Base-by-base conservation (phyloP, 495 filamentous ascomycete genomes). In the Recurvomyces mirabilis region DNA sequence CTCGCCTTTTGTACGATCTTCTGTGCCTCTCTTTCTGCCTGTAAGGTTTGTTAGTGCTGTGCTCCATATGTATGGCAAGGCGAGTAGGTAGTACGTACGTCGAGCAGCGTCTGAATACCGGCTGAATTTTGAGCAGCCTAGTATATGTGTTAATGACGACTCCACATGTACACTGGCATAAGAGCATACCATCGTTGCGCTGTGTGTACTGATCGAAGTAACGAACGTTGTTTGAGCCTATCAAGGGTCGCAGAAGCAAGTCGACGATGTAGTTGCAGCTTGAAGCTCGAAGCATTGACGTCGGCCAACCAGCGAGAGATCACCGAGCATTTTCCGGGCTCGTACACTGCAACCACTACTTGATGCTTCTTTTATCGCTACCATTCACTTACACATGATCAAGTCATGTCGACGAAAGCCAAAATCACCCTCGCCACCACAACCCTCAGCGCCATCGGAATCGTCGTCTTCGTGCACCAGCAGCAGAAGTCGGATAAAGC, bases 1-100 rank as follows among this genome's bases (percentile, higher is more conserved):
- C 81, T 69, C 47, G 81, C 81, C 83, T 88, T 83, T 64, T 95
- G 88, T 24, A 98, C 91, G 63, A 96, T 98, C 73, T 94, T 95
- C 68, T 94, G 87, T 53, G 91, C 91, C 68, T 98, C 91, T 69
- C 86, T 81, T 76, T 98, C 91, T 41, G 93, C 87, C 91, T 96
- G 59, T 22, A 10, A 11, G 5, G n/a, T n/a, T n/a, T n/a, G n/a
- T n/a, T n/a, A n/a, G n/a, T n/a, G n/a, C n/a, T n/a, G n/a, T n/a
- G n/a, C n/a, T n/a, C n/a, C n/a, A n/a, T n/a, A n/a, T n/a, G n/a
- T n/a, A n/a, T n/a, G n/a, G n/a, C n/a, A n/a, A n/a, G n/a, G n/a
- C n/a, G n/a, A n/a, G n/a, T n/a, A n/a, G n/a, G n/a, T n/a, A 42
- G 37, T 31, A 33, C 47, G 34, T 84, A 98, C 91, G 72, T 98